Evolutionary conservation across 139 green algal genomes (phyloP).

Genomic region (Zygnema cylindricum): DNA sequence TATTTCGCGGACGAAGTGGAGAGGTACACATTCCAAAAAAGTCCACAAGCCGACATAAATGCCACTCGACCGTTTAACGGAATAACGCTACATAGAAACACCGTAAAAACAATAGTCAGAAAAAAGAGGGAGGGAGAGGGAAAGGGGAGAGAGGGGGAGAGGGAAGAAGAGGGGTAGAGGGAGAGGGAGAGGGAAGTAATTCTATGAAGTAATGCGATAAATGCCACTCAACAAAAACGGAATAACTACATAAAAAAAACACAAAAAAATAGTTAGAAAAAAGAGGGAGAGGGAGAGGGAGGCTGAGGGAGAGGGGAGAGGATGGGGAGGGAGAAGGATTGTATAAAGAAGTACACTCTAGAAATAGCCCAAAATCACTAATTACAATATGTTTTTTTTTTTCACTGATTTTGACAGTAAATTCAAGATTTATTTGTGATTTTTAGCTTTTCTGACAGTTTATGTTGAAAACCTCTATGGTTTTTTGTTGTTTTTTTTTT

Average conservation of each 20-base stretch:
- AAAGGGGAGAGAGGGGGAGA: conserved; percentile 8
- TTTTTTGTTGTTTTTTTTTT: too few species aligned
- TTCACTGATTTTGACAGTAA: too few species aligned
- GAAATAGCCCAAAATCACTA: background rate
- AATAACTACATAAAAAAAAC: too few species aligned
- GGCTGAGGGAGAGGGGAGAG: background rate
- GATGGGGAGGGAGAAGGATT: background rate
- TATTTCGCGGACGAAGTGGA: conserved; percentile 11
- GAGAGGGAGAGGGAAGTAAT: background rate
- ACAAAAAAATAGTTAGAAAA: conserved; percentile 20
- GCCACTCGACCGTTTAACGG: conserved; percentile 56
- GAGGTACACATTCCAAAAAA: conserved; percentile 70
- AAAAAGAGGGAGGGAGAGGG: background rate
- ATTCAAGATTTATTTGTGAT: too few species aligned
- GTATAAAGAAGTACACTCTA: background rate
- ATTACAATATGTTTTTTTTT: too few species aligned
- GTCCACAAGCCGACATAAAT: conserved; percentile 66
- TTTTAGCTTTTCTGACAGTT: too few species aligned
- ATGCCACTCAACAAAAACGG: background rate
- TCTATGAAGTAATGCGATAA: background rate
- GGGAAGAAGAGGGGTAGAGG: background rate
- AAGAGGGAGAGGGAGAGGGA: background rate
- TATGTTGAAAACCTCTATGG: too few species aligned
- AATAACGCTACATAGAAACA: conserved; percentile 28
- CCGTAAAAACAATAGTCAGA: too few species aligned